Base-by-base conservation (phyloP, 768 basidiomycete genomes). In the Leccinum incarnatum region DNA sequence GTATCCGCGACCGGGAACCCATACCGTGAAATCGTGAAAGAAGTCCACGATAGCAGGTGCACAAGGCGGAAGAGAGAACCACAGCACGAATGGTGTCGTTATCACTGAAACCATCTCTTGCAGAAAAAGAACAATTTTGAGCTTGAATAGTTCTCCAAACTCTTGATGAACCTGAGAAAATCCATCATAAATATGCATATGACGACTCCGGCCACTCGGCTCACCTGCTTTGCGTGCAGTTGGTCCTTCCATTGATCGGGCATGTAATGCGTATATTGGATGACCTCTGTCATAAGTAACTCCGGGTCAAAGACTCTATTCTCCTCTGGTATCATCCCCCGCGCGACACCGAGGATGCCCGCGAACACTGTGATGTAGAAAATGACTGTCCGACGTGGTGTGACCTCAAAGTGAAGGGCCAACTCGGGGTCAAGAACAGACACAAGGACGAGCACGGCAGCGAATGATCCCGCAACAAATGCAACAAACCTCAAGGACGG, bases 11-110 rank as follows among this genome's bases (percentile, higher is more conserved):
- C 95, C 93, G 59, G 98, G 95, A 21, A 99, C 89, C 72, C 98
- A 96, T 1, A 99, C 89, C 0, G 94, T 90, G 70, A 98, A 99
- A 73, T 98, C 96, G 32, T 96, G 86, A 83, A 99, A 98, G 71
- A 99, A 98, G 70, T 99, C 97, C 60, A 99, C 83, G 64, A 98
- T 90, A 0, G 88, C 88, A 9, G 91, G 89, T 1, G 96, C 91
- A 70, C 94, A 97, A 2, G 77, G 77, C 0, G 97, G 96, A 3
- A 99, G 81, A 4, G 96, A 93, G 74, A 89, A 89, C 88, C 93
- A 94, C 9, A 99, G 80, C 40, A 99, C 86, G 67, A 97, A 91
- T 0, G 97, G 97, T 2, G 96, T 99, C 45, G 96, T 78, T 52
- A 98, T 79, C 48, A 99, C 96, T 0, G 95, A 96, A 11, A 93